Evolutionary conservation across 169 alveolate species (phyloP), one percentile per base, ranked within the genome.

Genomic region (Condylostoma magnum): DNA sequence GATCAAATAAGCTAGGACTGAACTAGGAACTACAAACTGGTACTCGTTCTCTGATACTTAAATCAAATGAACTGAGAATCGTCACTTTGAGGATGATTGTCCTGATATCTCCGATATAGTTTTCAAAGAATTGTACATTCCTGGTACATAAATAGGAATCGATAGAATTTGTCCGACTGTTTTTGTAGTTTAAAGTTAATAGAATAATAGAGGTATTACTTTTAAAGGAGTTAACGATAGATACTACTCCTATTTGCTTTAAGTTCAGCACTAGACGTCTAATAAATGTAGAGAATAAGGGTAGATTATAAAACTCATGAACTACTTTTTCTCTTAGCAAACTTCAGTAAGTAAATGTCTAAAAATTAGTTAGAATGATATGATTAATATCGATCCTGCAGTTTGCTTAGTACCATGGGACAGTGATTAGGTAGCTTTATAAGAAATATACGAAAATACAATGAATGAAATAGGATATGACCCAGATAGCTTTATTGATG

Each of bases 1-100:
- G 18, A 18, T 2, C 8, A 43, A 37, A 63, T 43, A 44, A 63
- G 20, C n/a, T 63, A 43, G 31, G 73, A 63, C 22, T 3, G 57
- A 1, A n/a, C 46, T 2, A 12, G 34, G 1, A n/a, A 37, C n/a
- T 54, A 63, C n/a, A 6, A 43, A 2, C 27, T 27, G 27, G 50
- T 15, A 41, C 15, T 18, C 37, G 69, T 34, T 1, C 10, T 36
- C 4, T 20, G 60, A 44, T 63, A 22, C 33, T 25, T 63, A n/a
- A 57, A 63, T 18, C 73, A 63, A 63, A 57, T 43, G 43, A 43
- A 57, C 60, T n/a, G n/a, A n/a, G n/a, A n/a, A n/a, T n/a, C n/a
- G n/a, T n/a, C n/a, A n/a, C n/a, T n/a, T n/a, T n/a, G n/a, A n/a
- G n/a, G n/a, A n/a, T n/a, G n/a, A n/a, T n/a, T n/a, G n/a, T n/a